Base-by-base conservation (phyloP, 2,329 filamentous ascomycete species). In the Geoglossum cookeanum region DNA sequence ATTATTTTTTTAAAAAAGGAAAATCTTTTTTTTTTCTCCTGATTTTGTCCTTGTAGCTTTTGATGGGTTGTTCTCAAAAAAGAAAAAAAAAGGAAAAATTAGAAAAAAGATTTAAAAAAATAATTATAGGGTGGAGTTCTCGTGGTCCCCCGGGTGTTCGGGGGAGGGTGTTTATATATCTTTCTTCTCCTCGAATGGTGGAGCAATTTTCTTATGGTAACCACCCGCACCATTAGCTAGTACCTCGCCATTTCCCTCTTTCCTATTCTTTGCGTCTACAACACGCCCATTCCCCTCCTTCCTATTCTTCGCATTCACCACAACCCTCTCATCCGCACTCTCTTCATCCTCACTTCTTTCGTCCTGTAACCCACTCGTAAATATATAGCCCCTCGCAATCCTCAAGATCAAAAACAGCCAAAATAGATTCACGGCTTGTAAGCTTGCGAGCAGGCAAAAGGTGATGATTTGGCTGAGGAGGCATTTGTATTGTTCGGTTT, bases 341-440 rank as follows among this genome's bases (percentile, higher is more conserved):
- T 82, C 80, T 52, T 84, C 83, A 63, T 84, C 80, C 22, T 87
- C 84, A 60, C 83, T 87, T 60, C 85, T 77, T 60, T 88, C 85
- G 65, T 90, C 86, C 55, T 81, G 78, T 37, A 76, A 77, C 22
- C 75, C 74, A 56, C 78, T 77, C 63, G 77, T 77, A 47, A 78
- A 74, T 17, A 85, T 72, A 62, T 87, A 85, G 59, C 85, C 77
- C 64, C 82, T 86, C 52, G 83, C 83, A 61, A 90, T 87, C 61
- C 85, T 77, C 59, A 85, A 67, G 64, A 91, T 88, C 69, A 84
- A 80, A 69, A 82, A 87, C 59, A 89, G 78, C 86, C 86, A 91
- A 71, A 90, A 88, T 8, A 90, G 68, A 67, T 91, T 91, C 56
- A 91, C 75, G 1, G 80, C 78, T 69, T 91, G 86, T 37, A 91